These are phyloP conservation scores for Hemileia vastatrix DNA, from an alignment of 1,284 basidiomycete species.

Conservation along the genomic window DNA sequence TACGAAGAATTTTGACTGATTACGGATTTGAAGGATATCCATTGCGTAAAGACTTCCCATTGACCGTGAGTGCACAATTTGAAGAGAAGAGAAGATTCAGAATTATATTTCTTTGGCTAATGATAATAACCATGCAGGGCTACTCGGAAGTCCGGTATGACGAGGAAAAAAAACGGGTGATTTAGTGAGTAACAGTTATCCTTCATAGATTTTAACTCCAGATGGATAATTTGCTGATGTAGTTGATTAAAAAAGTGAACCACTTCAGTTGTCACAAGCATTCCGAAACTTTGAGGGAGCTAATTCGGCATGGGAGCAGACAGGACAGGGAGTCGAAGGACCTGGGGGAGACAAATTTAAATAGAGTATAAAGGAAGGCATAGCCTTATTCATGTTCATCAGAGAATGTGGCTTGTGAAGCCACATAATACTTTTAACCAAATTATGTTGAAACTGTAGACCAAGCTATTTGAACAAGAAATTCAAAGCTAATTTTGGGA, in stretches of 20 bases:
- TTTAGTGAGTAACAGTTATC: constrained; percentile 54
- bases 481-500: no score
- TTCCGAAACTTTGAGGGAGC: constrained; percentile 89
- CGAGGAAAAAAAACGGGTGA: constrained; percentile 96
- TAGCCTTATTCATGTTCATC: no score
- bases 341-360: no score
- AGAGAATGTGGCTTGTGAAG: no score
- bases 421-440: no score
- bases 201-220: neutral
- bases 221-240: neutral
- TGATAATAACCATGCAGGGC: constrained; percentile 49
- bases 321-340: constrained; percentile 74
- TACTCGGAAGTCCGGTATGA: constrained; percentile 97
- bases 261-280: constrained; percentile 92
- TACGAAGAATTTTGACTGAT: constrained; percentile 93
- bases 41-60: constrained; percentile 91
- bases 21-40: constrained; percentile 99
- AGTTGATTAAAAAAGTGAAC: constrained; percentile 53
- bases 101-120: no score
- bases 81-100: constrained; percentile 44
- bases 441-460: no score
- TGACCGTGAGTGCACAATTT: constrained; percentile 54
- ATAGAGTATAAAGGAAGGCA: no score
- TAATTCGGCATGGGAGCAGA: constrained; percentile 89
- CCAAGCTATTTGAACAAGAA: no score